Conservation (phyloP, 1,284 basidiomycete genomes). For the Apiotrichum siamense region DNA sequence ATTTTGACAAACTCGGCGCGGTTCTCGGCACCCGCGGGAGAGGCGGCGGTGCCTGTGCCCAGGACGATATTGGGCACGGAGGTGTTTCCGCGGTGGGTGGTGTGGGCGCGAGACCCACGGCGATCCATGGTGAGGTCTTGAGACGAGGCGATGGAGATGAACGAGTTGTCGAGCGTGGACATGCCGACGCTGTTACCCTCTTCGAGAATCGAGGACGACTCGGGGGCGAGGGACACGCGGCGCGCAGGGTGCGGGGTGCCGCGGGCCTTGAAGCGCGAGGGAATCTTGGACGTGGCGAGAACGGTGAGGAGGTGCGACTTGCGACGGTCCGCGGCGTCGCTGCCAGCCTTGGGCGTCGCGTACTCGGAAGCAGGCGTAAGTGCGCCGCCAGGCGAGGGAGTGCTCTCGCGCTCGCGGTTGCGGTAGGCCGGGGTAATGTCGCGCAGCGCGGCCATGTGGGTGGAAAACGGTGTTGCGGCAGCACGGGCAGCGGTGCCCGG, state of each 20-base stretch:
- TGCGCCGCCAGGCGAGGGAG: constrained; percentile 4
- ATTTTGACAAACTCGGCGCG: constrained; percentile 43
- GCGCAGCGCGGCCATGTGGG: constrained; percentile 10
- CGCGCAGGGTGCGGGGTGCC: constrained; percentile 39
- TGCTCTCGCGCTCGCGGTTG: constrained; percentile 16
- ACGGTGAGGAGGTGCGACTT: constrained; percentile 41
- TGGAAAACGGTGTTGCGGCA: constrained; percentile 11
- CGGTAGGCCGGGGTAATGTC: constrained; percentile 28
- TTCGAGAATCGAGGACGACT: constrained; percentile 26
- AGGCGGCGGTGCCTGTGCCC: constrained; percentile 12
- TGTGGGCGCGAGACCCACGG: constrained; percentile 24
- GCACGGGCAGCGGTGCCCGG: constrained; percentile 14
- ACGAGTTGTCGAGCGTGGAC: constrained; percentile 29
- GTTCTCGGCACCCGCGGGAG: constrained; percentile 19
- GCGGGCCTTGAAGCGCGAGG: constrained; percentile 18
- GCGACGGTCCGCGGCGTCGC: constrained; percentile 29
- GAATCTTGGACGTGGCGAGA: constrained; percentile 26
- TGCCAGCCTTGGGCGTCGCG: constrained; percentile 30
- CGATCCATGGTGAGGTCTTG: constrained; percentile 44
- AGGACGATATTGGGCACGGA: constrained; percentile 40
- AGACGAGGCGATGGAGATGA: constrained; percentile 44
- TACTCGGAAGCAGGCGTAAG: neutral
- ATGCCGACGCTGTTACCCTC: constrained; percentile 14
- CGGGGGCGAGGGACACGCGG: constrained; percentile 25
- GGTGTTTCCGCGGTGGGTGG: constrained; percentile 33